phyloP scores from a whole-genome alignment of 345 rosid species.

The Rhodamnia argentea region DNA sequence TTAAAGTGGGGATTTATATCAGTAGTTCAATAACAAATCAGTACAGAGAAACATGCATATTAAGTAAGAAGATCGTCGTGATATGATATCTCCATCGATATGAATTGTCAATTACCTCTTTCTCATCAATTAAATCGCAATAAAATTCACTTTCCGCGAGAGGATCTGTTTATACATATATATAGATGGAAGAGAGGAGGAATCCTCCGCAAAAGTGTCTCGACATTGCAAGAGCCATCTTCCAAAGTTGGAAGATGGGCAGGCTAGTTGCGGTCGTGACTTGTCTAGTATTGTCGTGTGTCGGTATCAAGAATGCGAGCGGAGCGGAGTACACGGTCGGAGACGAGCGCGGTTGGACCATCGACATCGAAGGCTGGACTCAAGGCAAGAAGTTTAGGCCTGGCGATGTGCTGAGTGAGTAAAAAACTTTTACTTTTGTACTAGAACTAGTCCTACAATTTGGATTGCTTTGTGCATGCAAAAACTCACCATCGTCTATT shows the following conservation, averaged over 20 bases:
- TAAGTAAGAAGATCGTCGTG: no score
- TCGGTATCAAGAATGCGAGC: not conserved
- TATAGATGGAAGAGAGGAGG: no score
- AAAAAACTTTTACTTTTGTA: not conserved
- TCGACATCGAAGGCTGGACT: not conserved
- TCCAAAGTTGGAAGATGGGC: not conserved
- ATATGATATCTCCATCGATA: no score
- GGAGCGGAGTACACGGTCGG: not conserved
- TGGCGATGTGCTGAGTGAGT: not conserved
- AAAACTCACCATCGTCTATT: not conserved
- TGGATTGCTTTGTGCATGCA: not conserved
- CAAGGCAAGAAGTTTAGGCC: not conserved
- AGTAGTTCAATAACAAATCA: no score
- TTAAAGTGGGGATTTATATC: no score
- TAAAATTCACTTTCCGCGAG: no score
- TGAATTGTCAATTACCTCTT: no score
- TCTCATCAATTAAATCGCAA: no score
- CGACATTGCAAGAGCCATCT: not conserved
- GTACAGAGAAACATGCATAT: no score
- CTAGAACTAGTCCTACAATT: not conserved
- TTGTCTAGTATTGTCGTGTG: not conserved
- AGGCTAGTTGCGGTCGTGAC: not conserved
- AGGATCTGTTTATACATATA: no score
- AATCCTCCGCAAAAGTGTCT: no score
- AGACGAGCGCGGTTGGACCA: not conserved